Evolutionary conservation across 345 rosid species (phyloP), one percentile per base, ranked within the genome.

Genomic region (Stellera chamaejasme): DNA sequence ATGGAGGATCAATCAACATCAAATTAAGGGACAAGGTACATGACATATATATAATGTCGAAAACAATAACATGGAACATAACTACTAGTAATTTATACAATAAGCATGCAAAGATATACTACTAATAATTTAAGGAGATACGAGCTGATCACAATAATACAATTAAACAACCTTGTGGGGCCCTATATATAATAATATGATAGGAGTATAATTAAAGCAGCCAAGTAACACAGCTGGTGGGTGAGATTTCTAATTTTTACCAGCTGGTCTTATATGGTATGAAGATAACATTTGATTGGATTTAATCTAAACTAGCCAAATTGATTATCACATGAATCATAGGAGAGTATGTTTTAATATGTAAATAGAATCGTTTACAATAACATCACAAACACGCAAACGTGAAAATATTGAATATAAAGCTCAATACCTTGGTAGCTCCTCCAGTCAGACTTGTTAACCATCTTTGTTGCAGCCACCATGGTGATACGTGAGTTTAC

Each of bases 171-270:
- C 23, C 23, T 19, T 50, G 55, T 63, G 36, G 59, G 70, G 59
- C 65, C 54, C 56, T 67, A 32, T 32, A 12, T 67, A 32, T 32
- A 12, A 19, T 19, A 19, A 19, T 19, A 19, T 19, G 23, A 19
- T 19, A 19, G 23, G 23, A 19, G 23, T 19, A 19, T 19, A n/a
- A n/a, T n/a, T n/a, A 27, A 62, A 55, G 50, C 49, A 50, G 60
- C 49, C 58, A 27, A 54, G 26, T 15, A 49, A 43, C n/a, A n/a
- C n/a, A n/a, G 36, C 12, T n/a, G 7, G 69, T 61, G 75, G 73
- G 78, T 36, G 70, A 58, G 63, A 43, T 69, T 71, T 47, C 71
- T 61, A 67, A 42, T 65, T 47, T 59, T 60, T 47, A 47, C 39
- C 56, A 52, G 72, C 49, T 69, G 45, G 61, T n/a, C n/a, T n/a